Evolutionary conservation across 441 rosid genomes (phyloP).

Genomic region (Omphalea diandra): DNA sequence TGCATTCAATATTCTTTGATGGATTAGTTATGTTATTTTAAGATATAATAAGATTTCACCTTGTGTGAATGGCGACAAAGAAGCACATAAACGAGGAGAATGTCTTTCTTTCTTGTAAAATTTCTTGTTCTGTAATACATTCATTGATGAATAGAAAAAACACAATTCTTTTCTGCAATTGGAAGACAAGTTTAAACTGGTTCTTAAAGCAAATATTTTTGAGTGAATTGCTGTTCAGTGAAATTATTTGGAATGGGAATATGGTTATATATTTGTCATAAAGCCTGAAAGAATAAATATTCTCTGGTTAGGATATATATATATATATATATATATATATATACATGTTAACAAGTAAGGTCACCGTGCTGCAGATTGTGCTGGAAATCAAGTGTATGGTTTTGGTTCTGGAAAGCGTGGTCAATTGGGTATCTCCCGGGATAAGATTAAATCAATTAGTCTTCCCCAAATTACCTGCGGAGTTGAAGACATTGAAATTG

Average conservation of each 20-base stretch:
- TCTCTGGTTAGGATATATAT: neutral
- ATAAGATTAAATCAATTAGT: constrained; percentile 41
- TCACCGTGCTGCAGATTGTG: constrained; percentile 23
- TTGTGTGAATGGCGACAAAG: neutral
- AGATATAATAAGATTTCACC: neutral
- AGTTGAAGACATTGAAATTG: constrained; percentile 47
- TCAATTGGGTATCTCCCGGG: constrained; percentile 60
- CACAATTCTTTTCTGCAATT: neutral
- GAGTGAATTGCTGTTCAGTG: constrained; percentile 7
- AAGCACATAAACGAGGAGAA: neutral
- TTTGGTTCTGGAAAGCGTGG: constrained; percentile 90
- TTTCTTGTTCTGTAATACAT: neutral
- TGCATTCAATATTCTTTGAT: neutral
- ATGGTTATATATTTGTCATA: neutral
- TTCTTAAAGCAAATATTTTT: constrained; percentile 12
- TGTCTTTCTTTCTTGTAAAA: neutral
- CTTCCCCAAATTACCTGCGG: constrained; percentile 58
- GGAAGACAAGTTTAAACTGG: neutral
- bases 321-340: neutral
- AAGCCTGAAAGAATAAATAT: neutral
- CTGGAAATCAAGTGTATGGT: constrained; percentile 55
- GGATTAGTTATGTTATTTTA: neutral
- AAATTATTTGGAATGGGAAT: neutral
- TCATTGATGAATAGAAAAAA: neutral
- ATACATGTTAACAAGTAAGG: constrained; percentile 1